Evolutionary conservation across 345 rosid genomes (phyloP), one percentile per base, ranked within the genome.

Genomic region (Microcos paniculata): DNA sequence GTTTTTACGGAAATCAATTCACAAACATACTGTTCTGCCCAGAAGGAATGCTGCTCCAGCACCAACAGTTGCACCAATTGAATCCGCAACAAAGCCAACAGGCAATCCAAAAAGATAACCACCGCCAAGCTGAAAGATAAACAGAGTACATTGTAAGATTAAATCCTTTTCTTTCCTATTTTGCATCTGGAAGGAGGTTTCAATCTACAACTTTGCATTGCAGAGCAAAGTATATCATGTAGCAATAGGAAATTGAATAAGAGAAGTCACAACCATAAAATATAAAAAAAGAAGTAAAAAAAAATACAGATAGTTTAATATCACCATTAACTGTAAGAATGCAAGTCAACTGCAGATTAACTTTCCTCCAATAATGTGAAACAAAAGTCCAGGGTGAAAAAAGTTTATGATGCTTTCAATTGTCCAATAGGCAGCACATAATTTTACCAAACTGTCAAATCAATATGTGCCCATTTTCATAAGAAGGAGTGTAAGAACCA

Each of bases 101-200:
- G 94, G 97, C 68, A 93, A 85, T 52, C 99, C 99, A 79, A 92
- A 96, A 80, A 96, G 97, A 84, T 96, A 96, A 64, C 99, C 99
- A 65, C 99, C 99, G 74, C 99, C 99, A 76, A 96, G 89, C 99
- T 96, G 89, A 64, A 87, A 79, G 67, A 84, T 53, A 35, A 78
- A 21, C 42, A 69, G 26, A 49, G 26, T 69, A 11, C 28, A 38
- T 69, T 30, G 35, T 15, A 45, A 67, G n/a, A 6, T 49, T 48
- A 68, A 18, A 48, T 38, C 30, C 19, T 48, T 55, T 72, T 11
- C 51, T 72, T 72, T 40, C 10, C 35, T 31, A 11, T 72, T 42
- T 16, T 7, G 14, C 24, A 7, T 40, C 40, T 72, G 55, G 15
- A 55, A 16, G 21, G 75, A 56, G 31, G 8, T 72, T 21, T 24